Evolutionary conservation across 371 early-diverging fungal genomes (phyloP), one percentile per base, ranked within the genome.

Genomic region (Mucor saturninus): DNA sequence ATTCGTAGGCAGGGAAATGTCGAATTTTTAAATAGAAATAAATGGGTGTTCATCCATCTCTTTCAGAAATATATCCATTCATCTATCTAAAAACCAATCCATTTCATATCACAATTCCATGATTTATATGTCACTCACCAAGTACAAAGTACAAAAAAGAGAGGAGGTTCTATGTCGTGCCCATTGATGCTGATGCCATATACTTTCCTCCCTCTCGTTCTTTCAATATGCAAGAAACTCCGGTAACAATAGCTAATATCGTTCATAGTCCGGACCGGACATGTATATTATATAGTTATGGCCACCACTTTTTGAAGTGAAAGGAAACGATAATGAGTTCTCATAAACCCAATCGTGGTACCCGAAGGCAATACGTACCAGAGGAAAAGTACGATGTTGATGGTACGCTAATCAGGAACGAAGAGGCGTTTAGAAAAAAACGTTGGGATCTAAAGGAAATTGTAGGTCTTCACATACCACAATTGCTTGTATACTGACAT

Each of bases 391-490:
- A 80, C 46, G 75, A 75, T 56, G 62, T 77, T 21, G 75, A 74
- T 51, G 80, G 80, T 0, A 67, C 68, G 4, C 42, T 80, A 7
- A 61, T 80, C 8, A 69, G 62, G 46, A 80, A 76, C 48, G 72
- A 69, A 30, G 68, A 56, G 10, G 72, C 71, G 6, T 38, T 67
- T 8, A 68, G 64, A 54, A 64, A 62, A 39, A 76, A 64, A 21
- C 29, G 55, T 4, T 81, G 81, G 81, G 66, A 78, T 70, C 63
- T 81, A 8, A 71, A 66, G 53, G 74, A 71, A 21, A 78, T 78
- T 56, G 81, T 81, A 76, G 46, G 31, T 31, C 38, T 30, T 53
- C 9, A 37, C 55, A 30, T 37, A 15, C 31, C 15, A 32, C 29
- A 11, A 46, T 26, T 42, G 28, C 30, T 15, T 35, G 54, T 49